Percentiles rank a stretch among this genome's conserved stretches.
phyloP scores from a whole-genome alignment of 2,329 filamentous ascomycete genomes.

The Phialophora expanda region DNA sequence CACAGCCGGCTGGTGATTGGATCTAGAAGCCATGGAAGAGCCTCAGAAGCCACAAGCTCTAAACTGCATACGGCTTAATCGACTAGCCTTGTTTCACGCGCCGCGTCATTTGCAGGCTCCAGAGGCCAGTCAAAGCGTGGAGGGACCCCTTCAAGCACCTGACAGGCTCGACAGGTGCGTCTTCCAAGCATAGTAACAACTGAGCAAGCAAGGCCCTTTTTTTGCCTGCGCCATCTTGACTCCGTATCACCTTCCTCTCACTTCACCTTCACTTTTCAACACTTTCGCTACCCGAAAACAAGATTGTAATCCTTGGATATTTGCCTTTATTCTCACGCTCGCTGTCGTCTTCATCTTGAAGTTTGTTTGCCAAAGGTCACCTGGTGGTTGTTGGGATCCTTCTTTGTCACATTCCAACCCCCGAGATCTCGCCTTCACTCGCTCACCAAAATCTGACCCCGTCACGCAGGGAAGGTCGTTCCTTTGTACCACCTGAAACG shows the following conservation, averaged over 20 bases:
- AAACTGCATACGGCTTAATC: background rate
- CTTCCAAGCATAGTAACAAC: conserved; percentile 23
- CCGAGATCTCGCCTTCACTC: conserved; percentile 19
- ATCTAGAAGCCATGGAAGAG: conserved; percentile 2
- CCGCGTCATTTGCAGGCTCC: conserved; percentile 26
- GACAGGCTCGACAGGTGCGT: conserved; percentile 1
- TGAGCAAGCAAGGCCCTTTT: conserved; percentile 8
- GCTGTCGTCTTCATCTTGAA: conserved; percentile 13
- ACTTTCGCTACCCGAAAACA: background rate
- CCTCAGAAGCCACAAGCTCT: background rate
- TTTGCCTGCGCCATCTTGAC: conserved; percentile 12
- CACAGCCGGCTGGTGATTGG: conserved; percentile 7
- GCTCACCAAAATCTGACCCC: conserved; percentile 22
- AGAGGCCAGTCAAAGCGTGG: conserved; percentile 10
- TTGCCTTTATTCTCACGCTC: conserved; percentile 13
- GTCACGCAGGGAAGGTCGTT: conserved; percentile 5
- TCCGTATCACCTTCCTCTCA: conserved; percentile 11
- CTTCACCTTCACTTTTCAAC: conserved; percentile 11
- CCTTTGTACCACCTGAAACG: conserved; percentile 25
- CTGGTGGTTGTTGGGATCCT: conserved; percentile 1
- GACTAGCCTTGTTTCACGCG: conserved; percentile 30
- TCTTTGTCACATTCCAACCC: conserved; percentile 21
- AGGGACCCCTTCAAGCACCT: conserved; percentile 10
- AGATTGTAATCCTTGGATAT: conserved; percentile 1
- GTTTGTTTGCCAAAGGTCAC: conserved; percentile 14